Evolutionary conservation across 2,329 filamentous ascomycete species (phyloP), one percentile per base, ranked within the genome.

Genomic region (Neonectria magnoliae): DNA sequence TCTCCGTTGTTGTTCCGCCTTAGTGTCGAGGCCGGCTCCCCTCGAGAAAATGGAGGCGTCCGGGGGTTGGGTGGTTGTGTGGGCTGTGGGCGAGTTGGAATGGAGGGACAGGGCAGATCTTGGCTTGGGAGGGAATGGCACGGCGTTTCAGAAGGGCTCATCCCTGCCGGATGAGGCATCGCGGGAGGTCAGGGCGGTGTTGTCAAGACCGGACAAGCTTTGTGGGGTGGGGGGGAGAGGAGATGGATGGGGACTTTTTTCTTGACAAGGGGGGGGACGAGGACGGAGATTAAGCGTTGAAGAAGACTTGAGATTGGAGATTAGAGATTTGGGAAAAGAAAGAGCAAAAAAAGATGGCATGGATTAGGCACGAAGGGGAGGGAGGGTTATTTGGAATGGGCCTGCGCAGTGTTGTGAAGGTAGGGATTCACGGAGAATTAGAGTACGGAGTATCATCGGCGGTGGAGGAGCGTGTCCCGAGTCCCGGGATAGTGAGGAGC

Each of bases 201-300:
- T 78, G 76, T 78, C 76, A 77, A 77, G 76, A 75, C 75, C 42
- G 71, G 77, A 79, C 76, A 79, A 78, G 77, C 77, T 79, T 79
- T 79, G 73, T 75, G 71, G 75, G 70, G 71, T 67, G 66, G 67
- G 64, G 65, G 11, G 57, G 25, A 25, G 25, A 5, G 61, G 65
- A 65, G 64, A 38, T 66, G 57, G 57, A 65, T 64, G 18, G 53
- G 63, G 59, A 67, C 9, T 33, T 3, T 10, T 13, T 36, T 36
- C 11, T 38, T 38, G 64, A 38, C 42, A 22, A 38, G 57, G 51
- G 52, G 36, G 20, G 42, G 25, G 25, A 25, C 5, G 25, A 53
- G 48, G 22, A 48, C 52, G 51, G 52, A 51, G 48, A 55, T 50
- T 56, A 58, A 41, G 18, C 9, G 33, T 57, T 38, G 50, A n/a